Evolutionary conservation across 805 yeast genomes (phyloP), one percentile per base, ranked within the genome.

Genomic region (Yueomyces sinensis): DNA sequence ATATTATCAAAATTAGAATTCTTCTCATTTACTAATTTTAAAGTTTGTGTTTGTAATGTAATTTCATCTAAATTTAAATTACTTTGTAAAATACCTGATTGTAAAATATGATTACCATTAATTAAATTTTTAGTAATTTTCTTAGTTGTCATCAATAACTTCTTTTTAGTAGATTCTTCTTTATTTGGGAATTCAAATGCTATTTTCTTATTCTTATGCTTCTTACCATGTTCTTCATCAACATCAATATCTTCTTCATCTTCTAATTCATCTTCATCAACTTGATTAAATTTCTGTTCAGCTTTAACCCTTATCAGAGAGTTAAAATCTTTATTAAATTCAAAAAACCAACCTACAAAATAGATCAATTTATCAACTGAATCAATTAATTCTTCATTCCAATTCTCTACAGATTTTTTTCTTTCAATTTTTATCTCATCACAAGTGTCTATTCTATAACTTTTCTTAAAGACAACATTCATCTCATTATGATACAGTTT

Each of bases 41-140:
- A 34, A 6, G 52, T 43, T n/a, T 36, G 35, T 3, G 61, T 54
- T 30, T 57, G 62, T 20, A 45, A 50, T 32, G 40, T 43, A 14
- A 57, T 37, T 34, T 57, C 61, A 34, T 54, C 58, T 14, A 57
- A 31, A 36, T 57, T 56, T 24, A 57, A 37, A 25, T 52, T 57
- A 35, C 59, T 55, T 34, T 56, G 62, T 25, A 57, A 31, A 11
- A 57, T 50, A 13, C 59, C 46, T 2, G 55, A 43, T 36, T 54
- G 58, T 33, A 57, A 28, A 11, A 55, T 41, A 33, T 54, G 56
- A 33, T 54, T 56, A 11, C 57, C 45, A 32, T 52, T 50, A 13
- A 53, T 41, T 24, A 57, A 40, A 32, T 54, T 54, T 7, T 49
- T 44, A 1, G 59, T 57, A 29, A 57, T 34, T 27, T 45, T 44